phyloP scores from a whole-genome alignment of 257 asterid genomes.

The Nicotiana sylvestris region DNA sequence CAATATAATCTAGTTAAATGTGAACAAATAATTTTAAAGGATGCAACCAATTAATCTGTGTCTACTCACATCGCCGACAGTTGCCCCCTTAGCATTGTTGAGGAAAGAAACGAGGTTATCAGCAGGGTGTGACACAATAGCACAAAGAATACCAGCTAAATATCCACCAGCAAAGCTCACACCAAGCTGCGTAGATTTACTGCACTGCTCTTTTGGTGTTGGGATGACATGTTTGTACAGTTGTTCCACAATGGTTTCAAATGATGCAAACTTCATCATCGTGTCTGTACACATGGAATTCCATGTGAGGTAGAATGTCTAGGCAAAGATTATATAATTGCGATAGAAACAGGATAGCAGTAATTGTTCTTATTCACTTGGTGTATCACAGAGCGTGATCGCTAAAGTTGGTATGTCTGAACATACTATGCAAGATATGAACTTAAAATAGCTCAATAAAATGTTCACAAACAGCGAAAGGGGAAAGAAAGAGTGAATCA shows the following conservation, averaged over 20 bases:
- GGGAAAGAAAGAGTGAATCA: too few species aligned
- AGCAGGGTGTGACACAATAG: slow-evolving; percentile 21
- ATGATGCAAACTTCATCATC: slow-evolving; percentile 70
- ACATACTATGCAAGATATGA: too few species aligned
- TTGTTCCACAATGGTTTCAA: slow-evolving; percentile 60
- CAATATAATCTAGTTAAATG: not conserved
- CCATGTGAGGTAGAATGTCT: not conserved
- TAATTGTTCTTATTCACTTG: too few species aligned
- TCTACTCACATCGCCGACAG: slow-evolving; percentile 44
- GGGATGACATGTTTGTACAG: slow-evolving; percentile 59
- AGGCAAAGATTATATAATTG: not conserved
- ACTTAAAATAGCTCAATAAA: too few species aligned
- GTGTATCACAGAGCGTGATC: too few species aligned
- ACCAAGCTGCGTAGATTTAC: slow-evolving; percentile 53
- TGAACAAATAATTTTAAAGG: not conserved
- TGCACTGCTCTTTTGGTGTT: slow-evolving; percentile 53
- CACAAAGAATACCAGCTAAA: slow-evolving; percentile 23
- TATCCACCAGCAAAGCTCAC: slow-evolving; percentile 43
- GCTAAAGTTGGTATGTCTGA: too few species aligned
- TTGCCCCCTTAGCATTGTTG: slow-evolving; percentile 21
- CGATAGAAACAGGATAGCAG: not conserved
- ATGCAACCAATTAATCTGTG: not conserved
- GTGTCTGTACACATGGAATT: slow-evolving; percentile 34
- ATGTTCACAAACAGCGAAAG: too few species aligned
- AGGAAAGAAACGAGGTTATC: slow-evolving; percentile 24